These are phyloP conservation scores for Alternaria atra DNA, from an alignment of 2,329 filamentous ascomycete species.

Conservation along the genomic window DNA sequence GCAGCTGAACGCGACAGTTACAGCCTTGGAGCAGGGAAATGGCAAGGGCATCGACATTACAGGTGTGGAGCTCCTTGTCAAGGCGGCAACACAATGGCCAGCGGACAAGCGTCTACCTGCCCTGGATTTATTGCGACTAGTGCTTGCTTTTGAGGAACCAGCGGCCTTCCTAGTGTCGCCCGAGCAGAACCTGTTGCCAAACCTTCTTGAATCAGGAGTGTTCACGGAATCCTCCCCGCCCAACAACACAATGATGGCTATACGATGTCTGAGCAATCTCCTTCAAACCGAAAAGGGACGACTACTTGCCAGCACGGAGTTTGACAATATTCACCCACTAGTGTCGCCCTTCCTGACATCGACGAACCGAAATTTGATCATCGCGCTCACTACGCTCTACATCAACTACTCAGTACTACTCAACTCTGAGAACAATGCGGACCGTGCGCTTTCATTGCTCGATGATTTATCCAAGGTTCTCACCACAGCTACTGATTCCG, in stretches of 20 bases:
- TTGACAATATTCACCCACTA: constrained; percentile 69
- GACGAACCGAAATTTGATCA: constrained; percentile 79
- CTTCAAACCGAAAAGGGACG: constrained; percentile 80
- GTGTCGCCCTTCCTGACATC: constrained; percentile 67
- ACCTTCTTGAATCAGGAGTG: constrained; percentile 66
- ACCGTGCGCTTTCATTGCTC: constrained; percentile 64
- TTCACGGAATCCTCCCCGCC: constrained; percentile 68
- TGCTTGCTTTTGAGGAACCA: constrained; percentile 73
- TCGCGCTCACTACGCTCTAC: constrained; percentile 81
- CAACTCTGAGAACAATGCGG: constrained; percentile 57
- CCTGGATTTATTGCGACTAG: constrained; percentile 86
- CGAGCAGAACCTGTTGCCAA: constrained; percentile 66
- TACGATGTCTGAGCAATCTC: constrained; percentile 83
- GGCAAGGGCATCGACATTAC: constrained; percentile 53
- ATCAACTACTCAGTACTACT: constrained; percentile 87
- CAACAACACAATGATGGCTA: constrained; percentile 88
- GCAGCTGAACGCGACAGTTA: constrained; percentile 67
- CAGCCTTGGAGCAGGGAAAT: constrained; percentile 67
- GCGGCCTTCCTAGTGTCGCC: constrained; percentile 66
- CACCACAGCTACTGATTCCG: constrained; percentile 74
- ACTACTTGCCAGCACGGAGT: constrained; percentile 62
- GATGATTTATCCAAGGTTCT: constrained; percentile 71
- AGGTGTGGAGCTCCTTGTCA: constrained; percentile 72
- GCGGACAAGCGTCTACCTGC: constrained; percentile 81
- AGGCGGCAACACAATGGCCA: constrained; percentile 81